Base-by-base conservation (phyloP, 2,329 filamentous ascomycete species). In the Diaporthe sp. region DNA sequence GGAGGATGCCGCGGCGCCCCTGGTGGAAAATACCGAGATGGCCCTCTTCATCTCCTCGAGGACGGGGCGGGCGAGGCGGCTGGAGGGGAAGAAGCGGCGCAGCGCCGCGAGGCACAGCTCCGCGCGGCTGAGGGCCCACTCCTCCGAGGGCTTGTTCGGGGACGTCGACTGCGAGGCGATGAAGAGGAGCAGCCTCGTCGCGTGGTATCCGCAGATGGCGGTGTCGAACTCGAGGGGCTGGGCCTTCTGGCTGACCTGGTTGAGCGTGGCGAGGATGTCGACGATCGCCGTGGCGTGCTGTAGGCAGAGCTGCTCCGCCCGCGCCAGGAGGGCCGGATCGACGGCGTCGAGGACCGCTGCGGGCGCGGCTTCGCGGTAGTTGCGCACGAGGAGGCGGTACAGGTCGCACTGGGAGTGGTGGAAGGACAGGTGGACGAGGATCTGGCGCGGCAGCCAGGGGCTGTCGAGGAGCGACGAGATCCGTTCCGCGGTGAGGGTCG, bases 381-480 rank as follows among this genome's bases (percentile, higher is more conserved):
- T 84, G 2, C 82, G 81, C 4, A 87, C 78, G 6, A 86, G 82
- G n/a, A 86, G 82, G 3, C 86, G 84, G 72, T 87, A 87, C 6
- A 87, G 76, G 65, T 87, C 86, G 77, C 85, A 86, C 71, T 87
- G 83, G 15, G 82, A 84, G 63, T 87, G 85, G 25, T 87, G 85
- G 79, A 83, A 87, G 1, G 82, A 84, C 25, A 82, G 78, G 75
- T 83, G 82, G 10, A 84, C 74, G 78, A 83, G 81, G n/a, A 84
- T 76, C 42, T 77, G 77, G 2, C 78, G 49, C 7, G 79, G 72
- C 10, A 79, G 76, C 79, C 79, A 81, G 1, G 76, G 77, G 39
- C 71, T 76, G 8, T 74, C 53, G 25, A 78, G 72, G 12, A 75
- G 65, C 6, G 55, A 47, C 0, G 72, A 57, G 39, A 77, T 73